These are phyloP conservation scores for Xerocomellus chrysenteron DNA, from an alignment of 768 basidiomycete genomes.

Conservation along the genomic window DNA sequence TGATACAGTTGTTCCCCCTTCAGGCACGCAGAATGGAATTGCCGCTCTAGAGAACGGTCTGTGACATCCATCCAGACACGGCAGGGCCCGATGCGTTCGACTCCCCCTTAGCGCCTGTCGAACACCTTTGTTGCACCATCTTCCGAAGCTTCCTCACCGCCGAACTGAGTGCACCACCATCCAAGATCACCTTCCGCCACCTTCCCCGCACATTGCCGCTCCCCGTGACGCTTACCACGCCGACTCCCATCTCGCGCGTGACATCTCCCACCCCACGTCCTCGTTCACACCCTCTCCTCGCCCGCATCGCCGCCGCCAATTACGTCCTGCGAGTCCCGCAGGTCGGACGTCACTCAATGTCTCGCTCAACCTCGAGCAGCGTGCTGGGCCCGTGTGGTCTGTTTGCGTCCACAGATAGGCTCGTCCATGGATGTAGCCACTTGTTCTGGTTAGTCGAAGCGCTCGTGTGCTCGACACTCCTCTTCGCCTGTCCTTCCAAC, in stretches of 20 bases:
- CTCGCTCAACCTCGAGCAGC: no score
- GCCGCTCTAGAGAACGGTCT: slow-evolving; percentile 2
- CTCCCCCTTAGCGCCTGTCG: slow-evolving; percentile 16
- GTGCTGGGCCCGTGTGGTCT: no score
- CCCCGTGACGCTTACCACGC: slow-evolving; percentile 24
- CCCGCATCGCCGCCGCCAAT: slow-evolving; percentile 30
- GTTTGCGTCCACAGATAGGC: no score
- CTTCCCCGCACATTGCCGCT: slow-evolving; percentile 24
- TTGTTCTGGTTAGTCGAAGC: no score
- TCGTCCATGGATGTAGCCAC: no score
- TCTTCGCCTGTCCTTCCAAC: no score
- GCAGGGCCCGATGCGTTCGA: slow-evolving; percentile 8
- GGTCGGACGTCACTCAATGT: no score
- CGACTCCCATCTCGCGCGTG: slow-evolving; percentile 26
- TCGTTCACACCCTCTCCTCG: slow-evolving; percentile 31
- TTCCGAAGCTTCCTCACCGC: neutral
- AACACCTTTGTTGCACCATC: slow-evolving; percentile 18
- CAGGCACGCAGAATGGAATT: neutral
- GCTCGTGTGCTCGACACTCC: no score
- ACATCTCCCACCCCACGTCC: slow-evolving; percentile 29
- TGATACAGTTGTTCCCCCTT: slow-evolving; percentile 1
- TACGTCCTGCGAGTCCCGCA: slow-evolving; percentile 30
- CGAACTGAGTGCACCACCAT: slow-evolving; percentile 4
- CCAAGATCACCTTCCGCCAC: slow-evolving; percentile 10
- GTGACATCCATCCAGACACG: slow-evolving; percentile 10